Evolutionary conservation across 176 grass and related monocot genomes (phyloP).

Genomic region (Carex kokanica): DNA sequence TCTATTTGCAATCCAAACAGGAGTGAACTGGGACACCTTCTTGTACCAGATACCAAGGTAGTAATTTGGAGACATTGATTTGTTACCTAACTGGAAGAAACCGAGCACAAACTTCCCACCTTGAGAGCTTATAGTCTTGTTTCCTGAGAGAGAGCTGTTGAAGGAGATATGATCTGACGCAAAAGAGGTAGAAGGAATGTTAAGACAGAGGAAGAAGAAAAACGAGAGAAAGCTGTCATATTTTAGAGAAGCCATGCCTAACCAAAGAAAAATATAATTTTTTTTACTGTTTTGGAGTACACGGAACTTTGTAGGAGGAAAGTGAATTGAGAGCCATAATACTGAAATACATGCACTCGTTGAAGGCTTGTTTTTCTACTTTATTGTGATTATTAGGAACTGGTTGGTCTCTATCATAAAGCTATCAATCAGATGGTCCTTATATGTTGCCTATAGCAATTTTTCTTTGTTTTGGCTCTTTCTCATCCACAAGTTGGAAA

Average conservation of each 20-base stretch:
- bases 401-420: neutral
- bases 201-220: neutral
- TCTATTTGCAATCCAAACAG: constrained; percentile 39
- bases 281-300: neutral
- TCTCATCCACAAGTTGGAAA: too few relatives aligned
- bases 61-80: neutral
- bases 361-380: neutral
- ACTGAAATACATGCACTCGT: neutral
- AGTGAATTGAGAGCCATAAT: neutral
- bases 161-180: neutral
- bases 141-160: neutral
- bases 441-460: too few relatives aligned
- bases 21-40: constrained; percentile 25
- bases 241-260: constrained; percentile 2
- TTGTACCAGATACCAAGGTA: constrained; percentile 53
- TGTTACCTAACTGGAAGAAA: constrained; percentile 9
- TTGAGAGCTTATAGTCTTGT: constrained; percentile 2
- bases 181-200: neutral
- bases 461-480: too few relatives aligned
- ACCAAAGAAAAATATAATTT: neutral
- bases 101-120: neutral
- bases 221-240: neutral
- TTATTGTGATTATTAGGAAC: neutral
- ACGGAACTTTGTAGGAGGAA: neutral
- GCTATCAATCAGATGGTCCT: too few relatives aligned